Evolutionary conservation across 2,329 filamentous ascomycete genomes (phyloP), one percentile per base, ranked within the genome.

Genomic region (Ceratocystis variospora): DNA sequence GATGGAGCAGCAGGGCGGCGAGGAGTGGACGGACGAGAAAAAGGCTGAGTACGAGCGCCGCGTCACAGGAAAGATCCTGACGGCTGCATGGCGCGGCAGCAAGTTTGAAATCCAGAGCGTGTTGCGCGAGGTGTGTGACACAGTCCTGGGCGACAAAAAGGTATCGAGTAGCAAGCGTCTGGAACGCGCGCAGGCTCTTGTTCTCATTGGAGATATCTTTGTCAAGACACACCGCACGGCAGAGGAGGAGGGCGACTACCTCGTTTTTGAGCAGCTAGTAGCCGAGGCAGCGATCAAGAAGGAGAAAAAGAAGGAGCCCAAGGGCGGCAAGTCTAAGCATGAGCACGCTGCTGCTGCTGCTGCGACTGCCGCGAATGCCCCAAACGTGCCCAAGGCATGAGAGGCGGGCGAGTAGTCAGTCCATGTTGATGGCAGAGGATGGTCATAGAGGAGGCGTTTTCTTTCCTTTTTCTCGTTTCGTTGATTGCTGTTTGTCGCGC

Each of bases 101-200:
- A 96, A 94, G 78, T 97, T 96, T 73, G 94, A 99, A 81, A 97
- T 99, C 70, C 93, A 97, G 80, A 88, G 91, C 73, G 93, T 99
- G 70, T 78, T 99, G 73, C 83, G 94, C 63, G 94, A 97, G 71
- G 94, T 99, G 22, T 97, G 93, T 76, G 94, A 99, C 73, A 82
- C 84, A 69, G 87, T 96, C 46, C 79, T 99, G 66, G 87, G 90
- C 73, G 84, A 87, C 71, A 87, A 87, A 78, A 89, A 86, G 74
- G 87, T 96, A 31, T 83, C 86, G 70, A 79, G 94, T 67, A 79
- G 86, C 71, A 99, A 99, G 84, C 81, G 94, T 45, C 76, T 97
- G 22, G 91, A 99, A 79, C 83, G 94, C 68, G 94, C 94, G 8
- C 87, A 99, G 72, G 94, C 92, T 3, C 79, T 99, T 70, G 81